These are phyloP conservation scores for Rhodotorula sp. DNA, from an alignment of 1,284 basidiomycete genomes.

Conservation along the genomic window DNA sequence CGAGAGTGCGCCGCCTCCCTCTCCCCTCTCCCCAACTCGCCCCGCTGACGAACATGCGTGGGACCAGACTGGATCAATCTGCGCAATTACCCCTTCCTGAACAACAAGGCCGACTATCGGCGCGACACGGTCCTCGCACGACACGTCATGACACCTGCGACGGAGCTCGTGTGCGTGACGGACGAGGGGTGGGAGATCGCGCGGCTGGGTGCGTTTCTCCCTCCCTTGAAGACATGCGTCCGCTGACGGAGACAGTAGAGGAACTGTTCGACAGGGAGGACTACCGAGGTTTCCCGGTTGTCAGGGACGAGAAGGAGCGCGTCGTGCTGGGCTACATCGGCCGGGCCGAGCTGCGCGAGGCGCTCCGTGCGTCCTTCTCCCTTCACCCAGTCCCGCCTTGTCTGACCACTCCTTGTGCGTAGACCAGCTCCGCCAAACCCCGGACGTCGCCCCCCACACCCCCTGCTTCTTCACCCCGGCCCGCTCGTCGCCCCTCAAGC, in stretches of 20 bases:
- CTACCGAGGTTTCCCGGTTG: slow-evolving; percentile 86
- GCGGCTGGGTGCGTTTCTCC: slow-evolving; percentile 11
- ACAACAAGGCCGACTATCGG: slow-evolving; percentile 65
- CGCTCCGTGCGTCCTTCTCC: slow-evolving; percentile 64
- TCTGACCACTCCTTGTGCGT: not conserved
- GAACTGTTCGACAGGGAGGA: slow-evolving; percentile 46
- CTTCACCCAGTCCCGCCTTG: not conserved
- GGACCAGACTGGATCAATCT: slow-evolving; percentile 45
- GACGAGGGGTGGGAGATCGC: slow-evolving; percentile 38
- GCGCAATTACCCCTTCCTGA: slow-evolving; percentile 69
- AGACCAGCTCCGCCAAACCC: slow-evolving; percentile 22
- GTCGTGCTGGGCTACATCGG: slow-evolving; percentile 88
- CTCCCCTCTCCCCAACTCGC: not conserved
- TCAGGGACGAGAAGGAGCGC: slow-evolving; percentile 56
- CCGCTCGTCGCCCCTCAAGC: not conserved
- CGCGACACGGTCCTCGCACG: slow-evolving; percentile 66
- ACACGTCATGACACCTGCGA: slow-evolving; percentile 62
- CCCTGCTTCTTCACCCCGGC: slow-evolving; percentile 28
- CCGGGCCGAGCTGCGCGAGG: slow-evolving; percentile 85
- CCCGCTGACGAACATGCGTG: not conserved
- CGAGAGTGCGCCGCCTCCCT: slow-evolving; percentile 33
- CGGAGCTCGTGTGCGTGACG: slow-evolving; percentile 27
- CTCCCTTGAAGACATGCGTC: not conserved
- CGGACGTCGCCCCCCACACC: slow-evolving; percentile 18
- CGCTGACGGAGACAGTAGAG: slow-evolving; percentile 47